A percentile compares a stretch with the other conserved stretches of the same genome.
These are phyloP conservation scores for Thraustotheca clavata DNA, from an alignment of 352 stramenopile species.

Conservation along the genomic window DNA sequence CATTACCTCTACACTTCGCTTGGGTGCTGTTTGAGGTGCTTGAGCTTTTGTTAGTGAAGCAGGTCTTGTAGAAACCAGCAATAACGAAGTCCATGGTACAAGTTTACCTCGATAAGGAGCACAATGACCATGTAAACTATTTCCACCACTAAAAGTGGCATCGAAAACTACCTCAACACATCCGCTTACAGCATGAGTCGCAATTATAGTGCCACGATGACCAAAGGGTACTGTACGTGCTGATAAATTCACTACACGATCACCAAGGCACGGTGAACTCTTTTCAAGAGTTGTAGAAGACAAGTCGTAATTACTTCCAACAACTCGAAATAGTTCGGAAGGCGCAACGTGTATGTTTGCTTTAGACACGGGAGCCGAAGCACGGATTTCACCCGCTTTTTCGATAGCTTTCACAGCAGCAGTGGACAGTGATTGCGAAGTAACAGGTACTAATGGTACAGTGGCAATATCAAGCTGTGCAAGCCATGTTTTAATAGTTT, in stretches of 20 bases:
- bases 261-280: conserved; percentile 86
- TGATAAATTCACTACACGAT: conserved; percentile 97
- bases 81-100: conserved; percentile 87
- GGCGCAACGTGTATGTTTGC: conserved; percentile 32
- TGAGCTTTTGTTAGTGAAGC: no score
- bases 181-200: conserved; percentile 92
- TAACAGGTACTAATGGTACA: conserved; percentile 88
- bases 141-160: conserved; percentile 95
- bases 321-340: conserved; percentile 47
- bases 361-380: conserved; percentile 37
- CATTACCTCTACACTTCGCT: background rate
- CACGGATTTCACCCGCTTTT: conserved; percentile 52
- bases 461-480: conserved; percentile 83
- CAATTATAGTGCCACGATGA: conserved; percentile 95
- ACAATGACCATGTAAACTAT: conserved; percentile 91
- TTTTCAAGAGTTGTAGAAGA: conserved; percentile 19
- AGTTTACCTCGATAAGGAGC: conserved; percentile 94
- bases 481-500: conserved; percentile 90
- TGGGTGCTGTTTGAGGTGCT: background rate
- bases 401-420: conserved; percentile 92
- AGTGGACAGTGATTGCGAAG: conserved; percentile 89
- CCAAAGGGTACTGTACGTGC: conserved; percentile 94
- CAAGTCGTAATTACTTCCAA: conserved; percentile 13
- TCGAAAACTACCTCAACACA: conserved; percentile 98
- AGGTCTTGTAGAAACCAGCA: conserved; percentile 55